Base-by-base conservation (phyloP, 148 eudicot genomes). In the Rhododendron ovatum region DNA sequence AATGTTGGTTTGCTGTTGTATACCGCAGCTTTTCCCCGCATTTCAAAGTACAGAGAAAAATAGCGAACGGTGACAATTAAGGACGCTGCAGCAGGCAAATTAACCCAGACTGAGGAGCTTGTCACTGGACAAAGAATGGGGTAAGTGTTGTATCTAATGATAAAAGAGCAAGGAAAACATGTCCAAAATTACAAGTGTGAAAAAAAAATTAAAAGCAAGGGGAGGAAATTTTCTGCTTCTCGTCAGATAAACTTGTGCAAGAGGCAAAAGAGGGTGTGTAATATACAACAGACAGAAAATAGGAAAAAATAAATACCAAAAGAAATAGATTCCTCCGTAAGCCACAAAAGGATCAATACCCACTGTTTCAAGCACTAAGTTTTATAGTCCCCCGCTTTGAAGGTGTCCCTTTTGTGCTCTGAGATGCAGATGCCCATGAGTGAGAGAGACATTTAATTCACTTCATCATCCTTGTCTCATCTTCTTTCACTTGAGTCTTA, bases 21-120 rank as follows among this genome's bases (percentile, higher is more conserved):
- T 37, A 84, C 91, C 65, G 96, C 94, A 84, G 98, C 94, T 93
- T 95, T 97, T 87, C 91, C 91, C 88, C 91, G 91, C 92, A 88
- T 90, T 41, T 95, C 99, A 88, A 93, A 89, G 87, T 97, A 98
- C 90, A 94, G 51, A 45, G 96, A 86, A 80, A 93, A 90, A 85
- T 97, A 97, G 51, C 99, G 98, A 89, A 94, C 86, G 83, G 88
- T 78, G 57, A 95, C 86, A 76, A 95, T 89, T 82, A 97, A 86
- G 82, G 91, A 77, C 28, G 91, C 92, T 47, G 98, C 98, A 89
- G 87, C 93, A 81, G 98, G 99, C 86, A 97, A 89, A 93, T 97
- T 97, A 89, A 95, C 95, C 91, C 92, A 91, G 82, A 97, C 98
- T 61, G 99, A 97, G 86, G 98, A 88, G 89, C 99, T 97, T 80